phyloP scores from a whole-genome alignment of 768 basidiomycete species.

The Leucosporidium scottii region DNA sequence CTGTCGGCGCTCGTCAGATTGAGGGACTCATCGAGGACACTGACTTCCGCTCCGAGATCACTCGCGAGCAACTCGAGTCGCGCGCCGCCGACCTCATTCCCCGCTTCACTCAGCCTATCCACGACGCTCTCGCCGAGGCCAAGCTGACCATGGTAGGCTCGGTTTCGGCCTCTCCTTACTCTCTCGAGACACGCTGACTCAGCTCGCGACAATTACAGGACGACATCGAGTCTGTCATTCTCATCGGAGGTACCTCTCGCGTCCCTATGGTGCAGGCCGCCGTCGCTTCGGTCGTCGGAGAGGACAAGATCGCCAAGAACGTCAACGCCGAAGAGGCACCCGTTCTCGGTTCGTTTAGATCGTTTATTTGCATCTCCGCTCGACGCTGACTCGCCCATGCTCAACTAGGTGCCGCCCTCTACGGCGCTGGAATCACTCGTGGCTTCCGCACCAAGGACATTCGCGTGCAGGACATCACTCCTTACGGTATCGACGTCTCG shows the following conservation, averaged over 20 bases:
- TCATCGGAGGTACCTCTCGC: constrained; percentile 84
- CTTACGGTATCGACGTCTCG: constrained; percentile 39
- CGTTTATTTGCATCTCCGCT: too few relatives aligned
- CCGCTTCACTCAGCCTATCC: constrained; percentile 63
- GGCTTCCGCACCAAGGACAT: constrained; percentile 95
- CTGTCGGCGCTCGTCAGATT: constrained; percentile 48
- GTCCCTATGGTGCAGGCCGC: constrained; percentile 87
- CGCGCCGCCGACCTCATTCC: constrained; percentile 57
- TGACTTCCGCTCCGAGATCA: constrained; percentile 74
- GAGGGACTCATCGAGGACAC: constrained; percentile 86
- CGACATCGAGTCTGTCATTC: constrained; percentile 76
- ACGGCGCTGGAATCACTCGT: constrained; percentile 77
- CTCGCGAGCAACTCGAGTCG: constrained; percentile 69
- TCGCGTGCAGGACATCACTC: constrained; percentile 65
- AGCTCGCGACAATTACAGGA: constrained; percentile 45
- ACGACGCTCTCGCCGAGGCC: constrained; percentile 62
- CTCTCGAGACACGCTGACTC: not conserved
- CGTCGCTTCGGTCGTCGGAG: constrained; percentile 67
- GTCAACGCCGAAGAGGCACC: constrained; percentile 96
- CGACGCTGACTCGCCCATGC: not conserved
- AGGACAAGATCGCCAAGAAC: constrained; percentile 83
- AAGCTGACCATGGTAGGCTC: constrained; percentile 58
- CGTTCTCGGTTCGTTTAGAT: constrained; percentile 75
- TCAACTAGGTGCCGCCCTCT: constrained; percentile 66
- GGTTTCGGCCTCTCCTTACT: constrained; percentile 8